Conservation (phyloP, 305 asterid species). For the Fraxinus sp. region DNA sequence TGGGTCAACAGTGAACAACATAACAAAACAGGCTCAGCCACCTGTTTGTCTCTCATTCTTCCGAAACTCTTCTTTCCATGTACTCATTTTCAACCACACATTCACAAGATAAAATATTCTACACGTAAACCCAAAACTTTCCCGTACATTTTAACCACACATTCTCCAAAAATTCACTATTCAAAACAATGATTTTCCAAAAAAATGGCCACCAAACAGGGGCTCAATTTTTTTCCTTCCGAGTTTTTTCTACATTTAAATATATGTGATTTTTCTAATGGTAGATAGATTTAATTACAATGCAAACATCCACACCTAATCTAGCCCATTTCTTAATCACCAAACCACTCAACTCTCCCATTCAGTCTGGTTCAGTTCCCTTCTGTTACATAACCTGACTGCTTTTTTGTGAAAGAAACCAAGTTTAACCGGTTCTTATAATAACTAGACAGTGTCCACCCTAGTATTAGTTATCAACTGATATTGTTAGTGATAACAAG, state of each 20-base stretch:
- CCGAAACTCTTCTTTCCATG: too few relatives aligned
- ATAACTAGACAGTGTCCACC: background rate
- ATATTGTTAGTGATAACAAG: slow-evolving; percentile 7
- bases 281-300: background rate
- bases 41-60: too few relatives aligned
- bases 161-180: background rate
- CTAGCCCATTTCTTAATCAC: background rate
- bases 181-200: background rate
- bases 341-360: background rate
- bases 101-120: too few relatives aligned
- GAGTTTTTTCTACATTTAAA: too few relatives aligned
- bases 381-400: background rate
- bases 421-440: background rate
- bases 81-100: too few relatives aligned
- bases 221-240: background rate
- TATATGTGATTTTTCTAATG: too few relatives aligned
- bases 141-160: background rate
- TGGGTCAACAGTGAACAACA: background rate
- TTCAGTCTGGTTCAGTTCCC: background rate
- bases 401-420: background rate
- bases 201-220: background rate
- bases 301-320: background rate
- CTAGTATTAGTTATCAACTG: slow-evolving; percentile 10
- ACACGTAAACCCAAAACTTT: too few relatives aligned
- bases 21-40: background rate